Conservation (phyloP, 305 asterid genomes). For the Nicotiana rustica region DNA sequence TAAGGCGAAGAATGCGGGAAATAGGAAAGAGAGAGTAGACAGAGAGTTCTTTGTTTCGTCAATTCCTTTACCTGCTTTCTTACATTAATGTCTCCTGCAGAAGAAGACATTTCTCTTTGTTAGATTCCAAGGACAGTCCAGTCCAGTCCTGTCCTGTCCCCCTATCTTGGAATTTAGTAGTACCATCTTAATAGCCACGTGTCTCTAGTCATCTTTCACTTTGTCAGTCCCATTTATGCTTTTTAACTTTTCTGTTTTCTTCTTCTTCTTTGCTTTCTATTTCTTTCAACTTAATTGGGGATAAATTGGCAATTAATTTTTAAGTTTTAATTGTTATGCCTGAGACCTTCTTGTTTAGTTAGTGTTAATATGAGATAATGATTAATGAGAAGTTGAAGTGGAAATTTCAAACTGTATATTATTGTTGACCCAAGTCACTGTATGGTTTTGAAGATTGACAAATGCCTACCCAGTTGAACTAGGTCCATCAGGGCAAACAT, state of each 20-base stretch:
- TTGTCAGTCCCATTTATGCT: not conserved
- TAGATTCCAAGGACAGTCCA: not conserved
- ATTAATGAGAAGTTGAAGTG: no score
- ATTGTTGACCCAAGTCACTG: no score
- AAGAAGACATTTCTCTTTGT: not conserved
- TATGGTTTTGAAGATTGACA: no score
- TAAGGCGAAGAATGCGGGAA: not conserved
- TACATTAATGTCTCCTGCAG: not conserved
- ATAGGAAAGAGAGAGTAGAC: not conserved
- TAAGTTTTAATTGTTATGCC: no score
- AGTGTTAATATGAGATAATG: no score
- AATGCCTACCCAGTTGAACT: no score
- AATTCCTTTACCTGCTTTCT: no score
- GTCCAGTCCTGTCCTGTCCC: not conserved
- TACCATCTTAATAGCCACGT: not conserved
- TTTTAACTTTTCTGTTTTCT: not conserved
- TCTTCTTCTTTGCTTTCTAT: not conserved
- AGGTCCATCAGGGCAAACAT: no score
- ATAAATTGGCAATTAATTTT: no score
- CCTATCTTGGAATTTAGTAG: not conserved
- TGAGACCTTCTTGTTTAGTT: no score
- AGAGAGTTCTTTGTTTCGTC: not conserved
- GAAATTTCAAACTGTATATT: no score
- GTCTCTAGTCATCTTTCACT: not conserved
- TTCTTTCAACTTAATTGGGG: no score